Evolutionary conservation across 2,329 filamentous ascomycete species (phyloP), one percentile per base, ranked within the genome.

Genomic region (Herpomyces periplanetae): DNA sequence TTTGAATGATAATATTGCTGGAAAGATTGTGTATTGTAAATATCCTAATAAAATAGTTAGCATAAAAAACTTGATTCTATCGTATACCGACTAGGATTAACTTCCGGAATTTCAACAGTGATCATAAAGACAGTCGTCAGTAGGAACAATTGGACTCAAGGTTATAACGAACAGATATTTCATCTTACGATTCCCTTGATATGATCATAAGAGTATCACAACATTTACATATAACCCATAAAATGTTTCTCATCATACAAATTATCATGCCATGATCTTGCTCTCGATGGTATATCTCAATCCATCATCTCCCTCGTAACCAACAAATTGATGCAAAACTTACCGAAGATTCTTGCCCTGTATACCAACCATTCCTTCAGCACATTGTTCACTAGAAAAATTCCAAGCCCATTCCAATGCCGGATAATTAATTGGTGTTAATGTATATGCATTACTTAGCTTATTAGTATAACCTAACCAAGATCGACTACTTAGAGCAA

Each of bases 121-220:
- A 25, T 21, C 16, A 15, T 19, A 30, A 32, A 13, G n/a, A 20
- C 22, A 27, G 21, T 28, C 33, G 37, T 85, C 71, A 85, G 71
- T 58, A 85, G 69, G 69, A 85, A 85, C 71, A 85, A 85, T 84
- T 85, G 68, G 59, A 50, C 48, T 46, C n/a, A n/a, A n/a, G n/a
- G n/a, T n/a, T n/a, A n/a, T n/a, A n/a, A n/a, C n/a, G n/a, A n/a
- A n/a, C n/a, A n/a, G n/a, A n/a, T n/a, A n/a, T n/a, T n/a, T n/a
- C n/a, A n/a, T n/a, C n/a, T n/a, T n/a, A n/a, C n/a, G n/a, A n/a
- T n/a, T n/a, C n/a, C n/a, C n/a, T n/a, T n/a, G n/a, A n/a, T n/a
- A n/a, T n/a, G n/a, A n/a, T n/a, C n/a, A n/a, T n/a, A n/a, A n/a
- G n/a, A n/a, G n/a, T n/a, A n/a, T n/a, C n/a, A n/a, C n/a, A n/a